Percentiles rank a stretch among this genome's conserved stretches.
phyloP scores from a whole-genome alignment of 2,329 filamentous ascomycete genomes.

The Pezizomycotina sp. region DNA sequence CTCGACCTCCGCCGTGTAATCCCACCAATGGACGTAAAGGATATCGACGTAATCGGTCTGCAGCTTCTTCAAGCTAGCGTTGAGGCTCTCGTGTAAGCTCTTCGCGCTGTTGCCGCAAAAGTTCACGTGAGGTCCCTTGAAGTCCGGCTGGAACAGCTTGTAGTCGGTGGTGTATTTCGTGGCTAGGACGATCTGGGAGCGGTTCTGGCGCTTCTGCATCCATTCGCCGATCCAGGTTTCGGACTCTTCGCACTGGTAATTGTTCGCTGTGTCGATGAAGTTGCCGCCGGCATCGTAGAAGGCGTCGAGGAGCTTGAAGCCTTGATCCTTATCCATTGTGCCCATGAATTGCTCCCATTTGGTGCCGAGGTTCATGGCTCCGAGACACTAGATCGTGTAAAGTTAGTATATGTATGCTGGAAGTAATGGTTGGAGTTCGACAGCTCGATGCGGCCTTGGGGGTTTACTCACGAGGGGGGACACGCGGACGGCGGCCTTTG shows the following conservation, averaged over 20 bases:
- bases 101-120: conserved; percentile 46
- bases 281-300: conserved; percentile 52
- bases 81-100: conserved; percentile 40
- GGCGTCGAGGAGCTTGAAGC: conserved; percentile 49
- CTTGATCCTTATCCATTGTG: conserved; percentile 44
- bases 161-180: conserved; percentile 53
- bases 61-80: conserved; percentile 42
- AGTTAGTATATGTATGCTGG: background rate
- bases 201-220: conserved; percentile 47
- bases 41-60: conserved; percentile 55
- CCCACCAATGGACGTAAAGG: conserved; percentile 51
- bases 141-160: conserved; percentile 30
- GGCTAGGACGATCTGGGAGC: conserved; percentile 53
- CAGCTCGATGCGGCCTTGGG: conserved; percentile 30
- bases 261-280: conserved; percentile 56
- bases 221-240: conserved; percentile 55
- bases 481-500: conserved; percentile 48
- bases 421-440: too few relatives aligned
- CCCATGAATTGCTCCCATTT: conserved; percentile 45
- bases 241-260: conserved; percentile 48
- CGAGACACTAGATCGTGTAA: conserved; percentile 31
- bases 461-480: conserved; percentile 38
- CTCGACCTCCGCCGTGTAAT: conserved; percentile 46
- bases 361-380: conserved; percentile 48
- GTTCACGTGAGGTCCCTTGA: conserved; percentile 36